These are phyloP conservation scores for Collybiopsis luxurians DNA, from an alignment of 768 basidiomycete genomes.

Conservation along the genomic window DNA sequence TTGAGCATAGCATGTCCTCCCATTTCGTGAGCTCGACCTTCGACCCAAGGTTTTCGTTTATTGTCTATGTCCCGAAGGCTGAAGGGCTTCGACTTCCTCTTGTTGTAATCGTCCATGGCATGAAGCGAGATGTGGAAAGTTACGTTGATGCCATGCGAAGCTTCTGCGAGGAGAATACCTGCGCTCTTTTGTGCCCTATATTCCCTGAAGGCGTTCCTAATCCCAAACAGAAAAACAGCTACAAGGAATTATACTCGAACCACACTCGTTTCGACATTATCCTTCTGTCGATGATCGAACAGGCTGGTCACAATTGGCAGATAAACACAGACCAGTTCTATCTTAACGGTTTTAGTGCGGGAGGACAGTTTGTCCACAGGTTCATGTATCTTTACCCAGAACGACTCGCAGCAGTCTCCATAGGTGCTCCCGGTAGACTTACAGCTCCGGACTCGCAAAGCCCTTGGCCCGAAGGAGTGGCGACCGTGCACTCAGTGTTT, in stretches of 20 bases:
- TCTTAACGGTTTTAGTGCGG: constrained; percentile 23
- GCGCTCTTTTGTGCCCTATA: constrained; percentile 15
- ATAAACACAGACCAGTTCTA: constrained; percentile 14
- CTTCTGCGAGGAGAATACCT: constrained; percentile 13
- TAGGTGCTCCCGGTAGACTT: constrained; percentile 17
- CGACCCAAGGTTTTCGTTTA: constrained; percentile 20
- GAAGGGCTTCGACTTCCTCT: constrained; percentile 10
- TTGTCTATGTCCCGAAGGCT: constrained; percentile 12
- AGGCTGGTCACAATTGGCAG: constrained; percentile 18
- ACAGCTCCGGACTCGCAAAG: constrained; percentile 9
- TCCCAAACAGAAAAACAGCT: constrained; percentile 17
- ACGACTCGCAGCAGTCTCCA: constrained; percentile 15
- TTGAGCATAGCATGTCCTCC: background rate
- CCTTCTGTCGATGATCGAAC: constrained; percentile 19
- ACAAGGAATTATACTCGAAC: constrained; percentile 15
- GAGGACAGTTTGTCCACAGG: constrained; percentile 22
- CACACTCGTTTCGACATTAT: constrained; percentile 19
- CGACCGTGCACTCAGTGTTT: constrained; percentile 8
- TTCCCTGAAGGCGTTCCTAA: constrained; percentile 22
- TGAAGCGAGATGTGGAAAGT: constrained; percentile 11
- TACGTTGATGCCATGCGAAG: constrained; percentile 10
- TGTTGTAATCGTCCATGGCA: constrained; percentile 20
- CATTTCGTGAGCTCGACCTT: constrained; percentile 11
- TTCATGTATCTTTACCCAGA: constrained; percentile 20
- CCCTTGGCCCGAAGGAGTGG: constrained; percentile 15